Evolutionary conservation across 140 eudicot species (phyloP).

Genomic region (Artemisia princeps): DNA sequence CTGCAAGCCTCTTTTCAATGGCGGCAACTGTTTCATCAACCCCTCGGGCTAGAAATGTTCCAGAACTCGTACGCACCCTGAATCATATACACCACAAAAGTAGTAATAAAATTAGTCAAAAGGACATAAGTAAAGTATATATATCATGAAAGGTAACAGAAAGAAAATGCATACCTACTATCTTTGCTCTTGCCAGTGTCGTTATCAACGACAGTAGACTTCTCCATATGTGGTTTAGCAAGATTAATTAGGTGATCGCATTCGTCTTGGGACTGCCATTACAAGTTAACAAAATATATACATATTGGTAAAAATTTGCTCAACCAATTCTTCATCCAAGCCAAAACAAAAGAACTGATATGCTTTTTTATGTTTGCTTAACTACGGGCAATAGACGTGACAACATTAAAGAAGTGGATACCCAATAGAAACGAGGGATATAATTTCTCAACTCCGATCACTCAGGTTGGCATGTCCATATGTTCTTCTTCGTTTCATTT

Average conservation of each 20-base stretch:
- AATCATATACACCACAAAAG: slow-evolving; percentile 10
- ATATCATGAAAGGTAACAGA: slow-evolving; percentile 11
- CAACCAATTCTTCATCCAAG: neutral
- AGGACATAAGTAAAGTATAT: neutral
- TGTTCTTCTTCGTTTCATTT: no score
- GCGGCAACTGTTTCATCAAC: slow-evolving; percentile 48
- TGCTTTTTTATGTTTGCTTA: no score
- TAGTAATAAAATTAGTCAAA: slow-evolving; percentile 8
- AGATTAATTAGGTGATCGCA: slow-evolving; percentile 76
- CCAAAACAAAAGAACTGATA: neutral
- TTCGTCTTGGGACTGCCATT: slow-evolving; percentile 68
- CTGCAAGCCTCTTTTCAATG: slow-evolving; percentile 86
- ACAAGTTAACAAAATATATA: neutral
- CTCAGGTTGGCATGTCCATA: no score
- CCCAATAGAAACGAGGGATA: no score
- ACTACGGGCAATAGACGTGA: no score
- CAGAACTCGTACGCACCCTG: slow-evolving; percentile 96
- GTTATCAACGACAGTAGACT: slow-evolving; percentile 85
- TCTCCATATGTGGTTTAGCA: slow-evolving; percentile 81
- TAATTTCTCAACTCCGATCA: no score
- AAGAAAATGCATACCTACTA: slow-evolving; percentile 53
- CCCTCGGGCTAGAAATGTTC: slow-evolving; percentile 85
- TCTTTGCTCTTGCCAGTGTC: slow-evolving; percentile 82
- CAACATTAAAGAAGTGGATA: no score
- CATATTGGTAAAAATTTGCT: neutral